Base-by-base conservation (phyloP, 306 rosid genomes). In the Nissolia schottii region DNA sequence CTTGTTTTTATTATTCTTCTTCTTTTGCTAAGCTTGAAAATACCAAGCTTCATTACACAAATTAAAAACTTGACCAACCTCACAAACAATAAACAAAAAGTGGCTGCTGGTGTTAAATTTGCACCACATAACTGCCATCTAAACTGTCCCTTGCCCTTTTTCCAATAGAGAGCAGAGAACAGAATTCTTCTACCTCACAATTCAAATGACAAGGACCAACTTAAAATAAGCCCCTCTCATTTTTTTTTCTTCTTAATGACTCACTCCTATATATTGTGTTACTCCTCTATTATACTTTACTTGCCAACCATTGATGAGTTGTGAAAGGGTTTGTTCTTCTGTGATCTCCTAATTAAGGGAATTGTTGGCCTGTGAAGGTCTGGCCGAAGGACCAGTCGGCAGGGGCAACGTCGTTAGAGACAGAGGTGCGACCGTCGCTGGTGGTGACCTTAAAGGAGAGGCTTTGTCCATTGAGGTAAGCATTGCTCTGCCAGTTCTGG, bases 401-500 rank as follows among this genome's bases (percentile, higher is more conserved):
- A 38, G 91, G 89, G 45, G n/a, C 91, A 32, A 70, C 88, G 32
- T 82, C 19, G 51, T 78, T 13, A 58, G 91, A 82, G 64, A 85
- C 73, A 0, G 74, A 25, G 34, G 83, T 82, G 27, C 82, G 83
- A 0, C 91, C 89, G 15, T 90, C 91, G 14, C 91, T 72, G 6
- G 85, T 71, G 25, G 81, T 78, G 48, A 90, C 84, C 80, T 82
- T 84, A 49, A 90, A 87, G 3, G 91, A 90, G 19, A 90, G 89
- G 77, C 81, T 76, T 32, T 87, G 93, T 58, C 93, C 91, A 25
- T 84, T 60, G 29, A 90, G 84, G 84, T 78, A 23, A 15, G 80
- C 10, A 45, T 87, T 90, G 85, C 82, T 87, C 60, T 90, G 96
- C 96, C 93, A 90, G 67, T 90, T 90, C 67, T 90, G 96, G 3